Evolutionary conservation across 352 stramenopile species (phyloP).

Genomic region (Pythium rishiriense): DNA sequence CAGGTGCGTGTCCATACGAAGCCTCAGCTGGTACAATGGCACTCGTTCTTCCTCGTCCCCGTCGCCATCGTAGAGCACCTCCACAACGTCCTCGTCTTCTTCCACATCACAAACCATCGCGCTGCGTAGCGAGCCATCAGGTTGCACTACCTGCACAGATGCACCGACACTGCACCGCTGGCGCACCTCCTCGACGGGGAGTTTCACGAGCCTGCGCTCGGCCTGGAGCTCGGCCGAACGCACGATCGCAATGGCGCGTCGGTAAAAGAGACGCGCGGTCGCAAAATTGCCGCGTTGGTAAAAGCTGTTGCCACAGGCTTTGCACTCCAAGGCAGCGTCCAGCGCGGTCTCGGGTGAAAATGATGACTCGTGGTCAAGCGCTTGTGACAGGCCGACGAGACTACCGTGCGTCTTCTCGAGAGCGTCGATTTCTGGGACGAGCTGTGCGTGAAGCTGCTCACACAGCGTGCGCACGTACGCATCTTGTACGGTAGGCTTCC

Average conservation of each 20-base stretch:
- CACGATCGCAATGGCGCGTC: slow-evolving; percentile 53
- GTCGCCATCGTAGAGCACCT: slow-evolving; percentile 65
- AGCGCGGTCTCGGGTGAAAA: slow-evolving; percentile 23
- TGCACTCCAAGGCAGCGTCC: slow-evolving; percentile 34
- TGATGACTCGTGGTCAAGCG: slow-evolving; percentile 24
- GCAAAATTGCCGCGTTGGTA: slow-evolving; percentile 64
- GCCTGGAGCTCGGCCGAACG: slow-evolving; percentile 43
- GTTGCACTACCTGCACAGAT: slow-evolving; percentile 47
- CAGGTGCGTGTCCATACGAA: slow-evolving; percentile 56
- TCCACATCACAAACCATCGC: slow-evolving; percentile 75
- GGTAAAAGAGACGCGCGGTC: slow-evolving; percentile 62
- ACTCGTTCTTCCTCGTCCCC: slow-evolving; percentile 52
- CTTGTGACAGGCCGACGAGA: slow-evolving; percentile 41
- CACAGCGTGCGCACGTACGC: slow-evolving; percentile 47
- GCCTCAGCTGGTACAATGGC: slow-evolving; percentile 43
- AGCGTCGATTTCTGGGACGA: slow-evolving; percentile 52
- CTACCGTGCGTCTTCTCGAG: slow-evolving; percentile 52
- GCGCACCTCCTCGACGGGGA: slow-evolving; percentile 37
- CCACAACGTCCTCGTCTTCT: slow-evolving; percentile 31
- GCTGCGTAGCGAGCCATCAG: slow-evolving; percentile 35
- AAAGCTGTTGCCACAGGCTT: slow-evolving; percentile 56
- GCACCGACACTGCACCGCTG: slow-evolving; percentile 48
- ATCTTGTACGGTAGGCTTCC: slow-evolving; percentile 36
- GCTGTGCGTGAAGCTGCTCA: slow-evolving; percentile 36
- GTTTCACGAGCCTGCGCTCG: slow-evolving; percentile 37